Base-by-base conservation (phyloP, 202 grass and related monocot species). In the Dendrocalamus latiflorus region DNA sequence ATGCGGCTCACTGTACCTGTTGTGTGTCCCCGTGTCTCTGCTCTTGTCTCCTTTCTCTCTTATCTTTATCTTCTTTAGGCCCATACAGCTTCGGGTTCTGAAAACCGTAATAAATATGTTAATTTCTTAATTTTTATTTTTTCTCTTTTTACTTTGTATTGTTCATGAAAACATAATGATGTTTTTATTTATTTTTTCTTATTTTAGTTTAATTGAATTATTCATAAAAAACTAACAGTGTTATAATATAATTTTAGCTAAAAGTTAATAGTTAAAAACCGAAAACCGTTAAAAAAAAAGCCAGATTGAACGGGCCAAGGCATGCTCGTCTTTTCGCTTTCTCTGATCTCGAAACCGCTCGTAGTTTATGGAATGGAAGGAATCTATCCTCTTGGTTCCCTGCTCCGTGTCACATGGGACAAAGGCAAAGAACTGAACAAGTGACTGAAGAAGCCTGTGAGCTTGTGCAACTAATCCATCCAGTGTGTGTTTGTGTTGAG, bases 301-400 rank as follows among this genome's bases (percentile, higher is more conserved):
- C 34, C 5, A 36, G 34, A 36, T 36, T 36, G 0, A 36, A 36
- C 30, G 4, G 4, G 33, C 33, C 4, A 36, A 6, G 34, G 0
- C 54, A 51, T 34, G 65, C 70, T 83, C 65, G 2, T 82, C 85
- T 85, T 92, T 88, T 58, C 30, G 51, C 88, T 88, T 91, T 86
- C 88, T 77, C 83, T 25, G 30, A 88, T 91, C 86, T 88, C 89
- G 72, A 94, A 94, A 81, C 80, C 79, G 24, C 51, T 65, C 34
- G n/a, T 33, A 75, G 82, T 71, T 84, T 86, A 68, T 90, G 60
- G 79, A 74, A 63, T 38, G 51, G 79, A 53, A 79, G 73, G 78
- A 61, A 74, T 72, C 68, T 51, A 48, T 53, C 72, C 26, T n/a
- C 22, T 49, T 25, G 60, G 63, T 54, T 49, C 9, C 67, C 56